These are phyloP conservation scores for Diaporthe sp. DNA, from an alignment of 2,329 filamentous ascomycete species.

Conservation along the genomic window DNA sequence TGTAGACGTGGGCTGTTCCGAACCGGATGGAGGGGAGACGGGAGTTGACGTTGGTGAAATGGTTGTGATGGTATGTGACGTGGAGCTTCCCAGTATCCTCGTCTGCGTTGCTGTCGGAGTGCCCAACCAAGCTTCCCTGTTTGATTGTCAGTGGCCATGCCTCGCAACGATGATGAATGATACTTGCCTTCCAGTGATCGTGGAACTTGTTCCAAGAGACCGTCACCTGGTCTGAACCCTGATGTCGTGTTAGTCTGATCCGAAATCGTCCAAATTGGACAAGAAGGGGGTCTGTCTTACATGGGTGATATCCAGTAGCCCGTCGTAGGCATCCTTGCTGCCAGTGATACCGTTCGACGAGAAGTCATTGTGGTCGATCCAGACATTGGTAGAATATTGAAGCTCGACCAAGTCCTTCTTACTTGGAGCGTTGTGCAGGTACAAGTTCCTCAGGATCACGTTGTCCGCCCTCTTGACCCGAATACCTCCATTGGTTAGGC, in stretches of 20 bases:
- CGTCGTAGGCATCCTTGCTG: conserved; percentile 70
- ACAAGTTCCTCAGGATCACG: conserved; percentile 69
- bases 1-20: conserved; percentile 63
- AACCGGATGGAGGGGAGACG: conserved; percentile 62
- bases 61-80: conserved; percentile 64
- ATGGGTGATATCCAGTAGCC: conserved; percentile 66
- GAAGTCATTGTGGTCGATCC: conserved; percentile 68
- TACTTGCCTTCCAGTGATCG: conserved; percentile 67
- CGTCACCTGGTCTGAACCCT: conserved; percentile 28
- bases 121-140: conserved; percentile 64
- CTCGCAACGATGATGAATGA: neutral
- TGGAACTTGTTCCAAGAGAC: conserved; percentile 50
- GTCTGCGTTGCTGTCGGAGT: conserved; percentile 68
- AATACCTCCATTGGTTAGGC: conserved; percentile 60
- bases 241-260: neutral
- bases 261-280: neutral
- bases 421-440: conserved; percentile 61
- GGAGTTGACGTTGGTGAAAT: conserved; percentile 60
- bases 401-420: conserved; percentile 62
- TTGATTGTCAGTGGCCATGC: neutral
- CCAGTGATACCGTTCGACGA: conserved; percentile 60
- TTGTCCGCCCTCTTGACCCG: conserved; percentile 62
- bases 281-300: conserved; percentile 61
- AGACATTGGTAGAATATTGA: conserved; percentile 50
- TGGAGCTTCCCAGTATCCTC: conserved; percentile 57